Evolutionary conservation across 306 rosid species (phyloP).

Genomic region (Glycine latifolia): DNA sequence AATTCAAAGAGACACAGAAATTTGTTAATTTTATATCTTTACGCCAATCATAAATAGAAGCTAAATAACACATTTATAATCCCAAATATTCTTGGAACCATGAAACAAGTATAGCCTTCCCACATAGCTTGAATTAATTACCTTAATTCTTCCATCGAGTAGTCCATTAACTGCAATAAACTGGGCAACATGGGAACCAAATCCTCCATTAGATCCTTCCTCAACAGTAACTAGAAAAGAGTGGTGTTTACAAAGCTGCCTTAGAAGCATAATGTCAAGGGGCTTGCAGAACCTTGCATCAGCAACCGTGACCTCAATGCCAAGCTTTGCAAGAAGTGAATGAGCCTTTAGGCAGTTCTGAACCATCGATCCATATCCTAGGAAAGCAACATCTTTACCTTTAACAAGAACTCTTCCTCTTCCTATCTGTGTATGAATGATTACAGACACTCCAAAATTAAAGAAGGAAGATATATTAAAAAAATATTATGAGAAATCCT

Average conservation of each 20-base stretch:
- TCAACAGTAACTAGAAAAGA: conserved; percentile 86
- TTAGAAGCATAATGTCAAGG: conserved; percentile 81
- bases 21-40: conserved; percentile 20
- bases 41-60: not conserved
- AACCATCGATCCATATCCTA: conserved; percentile 97
- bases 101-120: not conserved
- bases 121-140: conserved; percentile 40
- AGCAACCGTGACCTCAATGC: conserved; percentile 89
- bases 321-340: conserved; percentile 82
- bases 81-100: conserved; percentile 32
- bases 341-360: conserved; percentile 88
- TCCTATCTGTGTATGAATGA: conserved; percentile 69
- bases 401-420: conserved; percentile 79
- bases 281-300: conserved; percentile 99
- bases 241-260: conserved; percentile 83
- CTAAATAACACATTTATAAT: not conserved
- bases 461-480: conserved; percentile 16
- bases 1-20: not conserved
- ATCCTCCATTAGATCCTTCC: conserved; percentile 96
- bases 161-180: conserved; percentile 86
- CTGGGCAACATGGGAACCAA: conserved; percentile 96
- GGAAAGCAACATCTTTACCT: conserved; percentile 87
- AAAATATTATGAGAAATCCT: conserved; percentile 6
- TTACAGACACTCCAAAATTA: conserved; percentile 30
- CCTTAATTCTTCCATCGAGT: conserved; percentile 84